These are phyloP conservation scores for Termitomyces sp. DNA, from an alignment of 768 basidiomycete genomes.

Conservation along the genomic window DNA sequence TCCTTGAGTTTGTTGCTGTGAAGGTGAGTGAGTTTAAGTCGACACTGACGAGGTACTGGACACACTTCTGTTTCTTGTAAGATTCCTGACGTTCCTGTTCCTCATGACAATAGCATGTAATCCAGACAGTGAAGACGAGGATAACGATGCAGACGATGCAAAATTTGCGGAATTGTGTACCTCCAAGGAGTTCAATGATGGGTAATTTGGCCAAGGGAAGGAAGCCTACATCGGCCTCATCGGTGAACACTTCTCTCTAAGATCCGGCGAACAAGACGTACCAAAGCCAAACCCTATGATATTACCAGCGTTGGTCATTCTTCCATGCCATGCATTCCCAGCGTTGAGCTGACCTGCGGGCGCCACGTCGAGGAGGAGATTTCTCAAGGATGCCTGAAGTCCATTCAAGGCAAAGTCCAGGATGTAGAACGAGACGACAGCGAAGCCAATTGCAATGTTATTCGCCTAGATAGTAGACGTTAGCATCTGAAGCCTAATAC, in stretches of 20 bases:
- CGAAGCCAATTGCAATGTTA: constrained; percentile 76
- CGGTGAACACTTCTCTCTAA: not conserved
- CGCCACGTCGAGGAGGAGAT: constrained; percentile 88
- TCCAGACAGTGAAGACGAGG: constrained; percentile 76
- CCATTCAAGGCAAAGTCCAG: constrained; percentile 98
- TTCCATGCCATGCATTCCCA: constrained; percentile 98
- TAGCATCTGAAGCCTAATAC: not conserved
- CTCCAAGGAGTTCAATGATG: constrained; percentile 76
- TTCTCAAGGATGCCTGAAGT: constrained; percentile 86
- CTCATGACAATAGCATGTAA: constrained; percentile 84
- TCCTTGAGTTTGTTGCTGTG: constrained; percentile 56
- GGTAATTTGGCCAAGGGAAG: constrained; percentile 81
- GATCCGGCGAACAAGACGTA: constrained; percentile 25
- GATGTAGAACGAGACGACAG: constrained; percentile 86
- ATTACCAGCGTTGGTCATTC: constrained; percentile 96
- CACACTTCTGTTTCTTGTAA: constrained; percentile 36
- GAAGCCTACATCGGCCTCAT: constrained; percentile 52
- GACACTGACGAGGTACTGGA: constrained; percentile 7
- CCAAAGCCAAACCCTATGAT: constrained; percentile 93
- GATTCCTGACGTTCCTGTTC: constrained; percentile 63
- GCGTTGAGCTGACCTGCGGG: constrained; percentile 86
- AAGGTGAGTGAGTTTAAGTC: constrained; percentile 3
- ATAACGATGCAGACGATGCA: constrained; percentile 82
- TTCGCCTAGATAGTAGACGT: constrained; percentile 40
- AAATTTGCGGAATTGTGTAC: constrained; percentile 94